A percentile compares a stretch with the other conserved stretches of the same genome.
phyloP scores from a whole-genome alignment of 306 rosid species.

The Senna siamea region DNA sequence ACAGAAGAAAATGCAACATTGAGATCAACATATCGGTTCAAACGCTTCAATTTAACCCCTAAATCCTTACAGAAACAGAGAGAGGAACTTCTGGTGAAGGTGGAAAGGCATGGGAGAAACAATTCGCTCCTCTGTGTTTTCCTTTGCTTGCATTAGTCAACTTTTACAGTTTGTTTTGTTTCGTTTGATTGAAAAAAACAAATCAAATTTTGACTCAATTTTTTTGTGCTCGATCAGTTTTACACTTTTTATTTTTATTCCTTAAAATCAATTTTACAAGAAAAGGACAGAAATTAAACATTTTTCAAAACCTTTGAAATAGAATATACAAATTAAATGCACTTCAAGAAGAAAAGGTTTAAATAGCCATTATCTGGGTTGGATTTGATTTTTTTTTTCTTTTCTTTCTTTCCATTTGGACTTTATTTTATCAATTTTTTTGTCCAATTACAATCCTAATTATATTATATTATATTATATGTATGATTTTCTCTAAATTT shows the following conservation, averaged over 20 bases:
- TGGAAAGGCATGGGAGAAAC: background rate
- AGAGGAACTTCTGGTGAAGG: conserved; percentile 10
- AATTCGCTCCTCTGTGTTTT: background rate
- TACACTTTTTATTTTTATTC: background rate
- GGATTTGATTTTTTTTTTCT: too few relatives aligned
- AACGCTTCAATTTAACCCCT: conserved; percentile 35
- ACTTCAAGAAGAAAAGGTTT: background rate
- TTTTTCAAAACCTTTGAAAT: background rate
- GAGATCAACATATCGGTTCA: background rate
- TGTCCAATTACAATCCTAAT: too few relatives aligned
- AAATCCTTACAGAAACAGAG: background rate
- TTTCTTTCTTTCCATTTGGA: too few relatives aligned
- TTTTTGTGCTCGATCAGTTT: background rate
- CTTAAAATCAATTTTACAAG: background rate
- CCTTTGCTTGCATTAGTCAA: conserved; percentile 41
- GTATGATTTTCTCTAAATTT: too few relatives aligned
- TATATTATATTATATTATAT: too few relatives aligned
- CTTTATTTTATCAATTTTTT: too few relatives aligned
- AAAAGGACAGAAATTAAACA: background rate
- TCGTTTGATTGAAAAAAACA: background rate
- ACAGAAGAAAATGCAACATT: conserved; percentile 23
- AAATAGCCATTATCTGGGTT: too few relatives aligned
- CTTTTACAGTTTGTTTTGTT: conserved; percentile 30
- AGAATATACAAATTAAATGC: background rate
- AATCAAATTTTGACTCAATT: conserved; percentile 34